Conservation (phyloP, 2,329 filamentous ascomycete species). For the Gnomoniopsis sp. region DNA sequence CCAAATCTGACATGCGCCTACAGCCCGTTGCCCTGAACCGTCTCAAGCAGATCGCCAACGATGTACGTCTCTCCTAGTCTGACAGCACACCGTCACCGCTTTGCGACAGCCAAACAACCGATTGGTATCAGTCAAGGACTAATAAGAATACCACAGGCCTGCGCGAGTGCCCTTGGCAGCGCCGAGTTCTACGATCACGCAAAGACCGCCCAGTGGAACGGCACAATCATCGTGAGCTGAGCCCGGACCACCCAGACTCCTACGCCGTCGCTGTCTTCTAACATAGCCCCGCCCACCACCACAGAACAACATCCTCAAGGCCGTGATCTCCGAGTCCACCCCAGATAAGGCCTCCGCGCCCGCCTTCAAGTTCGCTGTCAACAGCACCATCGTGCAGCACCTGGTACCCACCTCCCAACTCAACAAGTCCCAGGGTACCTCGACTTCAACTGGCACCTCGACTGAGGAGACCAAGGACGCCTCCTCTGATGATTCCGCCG, state of each 20-base stretch:
- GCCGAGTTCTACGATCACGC: slow-evolving; percentile 83
- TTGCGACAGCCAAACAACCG: background rate
- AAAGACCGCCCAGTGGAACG: slow-evolving; percentile 86
- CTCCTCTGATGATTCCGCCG: slow-evolving; percentile 37
- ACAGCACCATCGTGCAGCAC: slow-evolving; percentile 98
- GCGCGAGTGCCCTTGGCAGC: slow-evolving; percentile 70
- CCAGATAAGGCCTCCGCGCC: slow-evolving; percentile 55
- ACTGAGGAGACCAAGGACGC: slow-evolving; percentile 53
- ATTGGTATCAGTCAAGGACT: background rate
- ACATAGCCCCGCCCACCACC: slow-evolving; percentile 10
- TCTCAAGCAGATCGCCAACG: slow-evolving; percentile 80
- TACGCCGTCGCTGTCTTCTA: slow-evolving; percentile 11
- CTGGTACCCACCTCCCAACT: slow-evolving; percentile 64
- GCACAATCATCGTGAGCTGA: slow-evolving; percentile 76
- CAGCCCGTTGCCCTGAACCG: slow-evolving; percentile 74
- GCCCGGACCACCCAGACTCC: background rate
- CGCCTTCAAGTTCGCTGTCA: slow-evolving; percentile 89
- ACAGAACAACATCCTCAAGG: slow-evolving; percentile 73
- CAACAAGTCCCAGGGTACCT: slow-evolving; percentile 56
- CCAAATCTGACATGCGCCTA: slow-evolving; percentile 5
- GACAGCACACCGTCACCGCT: slow-evolving; percentile 1
- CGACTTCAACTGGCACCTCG: slow-evolving; percentile 47
- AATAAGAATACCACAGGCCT: slow-evolving; percentile 58
- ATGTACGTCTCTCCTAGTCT: slow-evolving; percentile 53
- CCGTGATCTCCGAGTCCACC: slow-evolving; percentile 72